Evolutionary conservation across 1,139 yeast genomes (phyloP), one percentile per base, ranked within the genome.

Genomic region (Blastobotrys serpentis): DNA sequence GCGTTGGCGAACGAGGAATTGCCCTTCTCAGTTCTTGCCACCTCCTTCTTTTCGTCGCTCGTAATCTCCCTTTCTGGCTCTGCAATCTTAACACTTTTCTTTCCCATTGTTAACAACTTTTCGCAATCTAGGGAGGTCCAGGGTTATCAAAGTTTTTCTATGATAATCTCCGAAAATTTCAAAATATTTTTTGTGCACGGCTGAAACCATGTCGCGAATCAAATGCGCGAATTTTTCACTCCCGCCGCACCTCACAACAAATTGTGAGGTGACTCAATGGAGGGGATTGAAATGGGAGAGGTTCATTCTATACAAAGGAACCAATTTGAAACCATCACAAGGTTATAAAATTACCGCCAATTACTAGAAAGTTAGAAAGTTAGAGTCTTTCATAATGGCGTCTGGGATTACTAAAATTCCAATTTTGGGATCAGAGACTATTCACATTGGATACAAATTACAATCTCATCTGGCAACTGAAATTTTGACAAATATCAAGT

Each of bases 371-470:
- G 37, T 6, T 16, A 32, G 7, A 34, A 29, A 6, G 4, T 11
- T 30, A 22, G 22, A 25, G 17, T 17, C 25, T 37, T 30, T 38
- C 26, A 11, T 26, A 11, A 25, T 17, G 37, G 40, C 38, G 44
- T 32, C 36, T 5, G 48, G 44, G 8, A 34, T 46, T 49, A 47
- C 62, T 49, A 51, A 60, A 57, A 59, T 66, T 51, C 52, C 61
- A 41, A 60, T 71, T 62, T 78, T 94, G 64, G 96, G 96, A 29
- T 70, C 79, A 56, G 92, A 90, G 50, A 76, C 85, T 51, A 89
- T 94, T 68, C 96, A 87, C 67, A 88, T 94, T 54, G 99, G 99
- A 33, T 88, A 84, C 72, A 79, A 84, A 50, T 82, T 90, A 57
- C 84, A 80, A 56, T 75, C 76, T 55, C 94, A 88, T 63, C 83